Base-by-base conservation (phyloP, 257 asterid genomes). In the Paraleonurus japonicus region DNA sequence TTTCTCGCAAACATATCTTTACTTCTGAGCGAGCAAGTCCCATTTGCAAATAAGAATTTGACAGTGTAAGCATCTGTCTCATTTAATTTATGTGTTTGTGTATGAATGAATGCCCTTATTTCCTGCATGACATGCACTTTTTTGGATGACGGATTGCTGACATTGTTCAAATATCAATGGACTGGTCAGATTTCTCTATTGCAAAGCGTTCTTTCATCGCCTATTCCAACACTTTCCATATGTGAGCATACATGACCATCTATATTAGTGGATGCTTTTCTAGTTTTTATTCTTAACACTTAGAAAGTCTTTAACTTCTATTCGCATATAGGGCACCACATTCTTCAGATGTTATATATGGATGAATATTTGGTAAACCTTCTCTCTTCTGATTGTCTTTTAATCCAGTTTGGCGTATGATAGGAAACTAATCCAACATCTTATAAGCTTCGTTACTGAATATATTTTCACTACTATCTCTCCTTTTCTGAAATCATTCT, bases 1-100 rank as follows among this genome's bases (percentile, higher is more conserved):
- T 87, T 70, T 87, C 89, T 92, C 15, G 84, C 84, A 65, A 89
- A 77, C 65, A 65, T 95, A 71, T 82, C 92, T 60, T 83, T 87
- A 77, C 93, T 89, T 70, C 95, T 92, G 79, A 82, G 61, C 19
- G 99, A 95, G 87, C 92, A 84, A 80, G 89, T 95, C 61, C 98
- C 99, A 54, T 92, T 95, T 75, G 89, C 96, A 16, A 81, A 87
- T 76, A 76, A 78, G 65, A 78, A 79, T 74, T 80, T 92, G 84
- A 84, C 86, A 75, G 81, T 86, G 99, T 95, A 87, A 89, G 98
- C 75, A 63, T 69, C 65, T 23, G 2, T 39, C 54, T 67, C 35
- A 39, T 57, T 47, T 53, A 16, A 61, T 67, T 39, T 58, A 28
- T 55, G 61, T 72, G 54, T 63, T 61, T 70, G 51, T 61, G 69